Base-by-base conservation (phyloP, 176 grass and related monocot species). In the Bonia amplexicaulis region DNA sequence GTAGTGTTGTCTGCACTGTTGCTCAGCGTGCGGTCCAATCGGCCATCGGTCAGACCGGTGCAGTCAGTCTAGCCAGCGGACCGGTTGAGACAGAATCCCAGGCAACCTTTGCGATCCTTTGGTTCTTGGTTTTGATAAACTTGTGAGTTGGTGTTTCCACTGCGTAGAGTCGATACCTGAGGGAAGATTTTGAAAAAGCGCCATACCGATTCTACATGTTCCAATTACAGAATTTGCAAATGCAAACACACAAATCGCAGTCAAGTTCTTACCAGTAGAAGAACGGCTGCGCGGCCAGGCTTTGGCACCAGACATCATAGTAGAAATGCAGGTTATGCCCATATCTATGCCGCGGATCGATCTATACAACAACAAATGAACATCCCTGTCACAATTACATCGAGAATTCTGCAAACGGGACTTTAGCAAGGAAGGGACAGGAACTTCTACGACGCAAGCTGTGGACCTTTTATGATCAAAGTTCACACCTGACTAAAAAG, bases 321-420 rank as follows among this genome's bases (percentile, higher is more conserved):
- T 99, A 99, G 74, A 91, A 85, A 26, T 99, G 92, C 64, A 99
- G 88, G 66, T 99, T 99, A 82, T 99, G 97, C 7, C 97, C 97
- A 63, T 96, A 99, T 10, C 93, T 87, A 71, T 99, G 97, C 49
- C 91, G 85, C 27, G 97, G 97, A 83, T 99, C 93, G 64, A 99
- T 99, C 97, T 94, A 73, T 33, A 73, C 20, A 80, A 25, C 6
- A 26, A 63, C 19, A 85, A 58, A 78, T 58, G 14, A 27, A 67
- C 27, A 76, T 53, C 29, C 11, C 4, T 69, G 14, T 82, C 63
- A 69, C 14, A 2, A 15, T 54, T 44, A 10, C 17, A 77, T 76
- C 52, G 71, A 81, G n/a, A 53, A 67, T 60, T 49, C 76, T 82
- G 45, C 26, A 68, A 47, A 76, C 19, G 11, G 19, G 71, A 80